Evolutionary conservation across 768 basidiomycete genomes (phyloP).

Genomic region (Termitomyces sp.): DNA sequence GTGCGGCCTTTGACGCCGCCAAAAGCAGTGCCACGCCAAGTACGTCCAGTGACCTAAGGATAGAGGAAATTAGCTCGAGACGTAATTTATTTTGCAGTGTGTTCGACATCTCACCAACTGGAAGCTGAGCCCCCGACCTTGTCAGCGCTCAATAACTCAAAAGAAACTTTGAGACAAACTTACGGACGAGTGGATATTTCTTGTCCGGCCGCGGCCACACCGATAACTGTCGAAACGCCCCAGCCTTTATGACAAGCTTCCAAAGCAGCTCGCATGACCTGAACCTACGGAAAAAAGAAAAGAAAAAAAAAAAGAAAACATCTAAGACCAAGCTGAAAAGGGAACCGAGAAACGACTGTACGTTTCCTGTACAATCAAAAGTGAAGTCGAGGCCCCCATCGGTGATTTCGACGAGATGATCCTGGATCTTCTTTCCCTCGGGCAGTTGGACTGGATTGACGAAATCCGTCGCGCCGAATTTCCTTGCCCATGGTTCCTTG

Average conservation of each 20-base stretch:
- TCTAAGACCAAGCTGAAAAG: neutral
- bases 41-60: conserved; percentile 75
- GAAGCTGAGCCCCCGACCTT: conserved; percentile 29
- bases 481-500: conserved; percentile 84
- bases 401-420: conserved; percentile 85
- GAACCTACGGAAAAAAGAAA: conserved; percentile 39
- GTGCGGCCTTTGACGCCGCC: conserved; percentile 98
- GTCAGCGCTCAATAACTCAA: neutral
- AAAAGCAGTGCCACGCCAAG: conserved; percentile 94
- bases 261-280: conserved; percentile 92
- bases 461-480: conserved; percentile 95
- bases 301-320: neutral
- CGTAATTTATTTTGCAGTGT: neutral
- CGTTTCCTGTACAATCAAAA: conserved; percentile 94
- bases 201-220: conserved; percentile 95
- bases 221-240: conserved; percentile 95
- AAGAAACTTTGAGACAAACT: conserved; percentile 20
- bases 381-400: conserved; percentile 98
- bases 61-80: conserved; percentile 3
- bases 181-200: conserved; percentile 89
- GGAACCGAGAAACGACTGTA: conserved; percentile 17
- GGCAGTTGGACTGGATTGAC: conserved; percentile 73
- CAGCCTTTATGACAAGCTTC: conserved; percentile 99
- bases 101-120: conserved; percentile 35
- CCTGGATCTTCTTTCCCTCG: conserved; percentile 81